Conservation (phyloP, 1,139 yeast genomes). For the Candida frijolesensis region DNA sequence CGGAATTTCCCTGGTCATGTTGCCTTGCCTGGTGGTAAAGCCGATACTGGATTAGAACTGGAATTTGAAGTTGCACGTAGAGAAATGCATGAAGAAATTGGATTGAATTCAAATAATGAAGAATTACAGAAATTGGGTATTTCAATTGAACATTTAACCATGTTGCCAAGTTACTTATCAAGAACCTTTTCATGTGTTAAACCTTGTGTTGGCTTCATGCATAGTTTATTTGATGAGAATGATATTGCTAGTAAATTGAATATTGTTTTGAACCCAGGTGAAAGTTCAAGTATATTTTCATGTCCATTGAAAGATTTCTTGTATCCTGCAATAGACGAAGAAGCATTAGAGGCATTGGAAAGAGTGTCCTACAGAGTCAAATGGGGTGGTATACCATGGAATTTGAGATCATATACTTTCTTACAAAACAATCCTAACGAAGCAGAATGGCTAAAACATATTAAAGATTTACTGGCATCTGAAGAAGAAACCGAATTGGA, state of each 20-base stretch:
- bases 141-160: constrained; percentile 55
- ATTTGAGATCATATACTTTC: constrained; percentile 60
- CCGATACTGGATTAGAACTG: constrained; percentile 64
- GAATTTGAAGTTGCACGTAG: constrained; percentile 77
- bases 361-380: constrained; percentile 41
- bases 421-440: constrained; percentile 58
- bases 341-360: constrained; percentile 45
- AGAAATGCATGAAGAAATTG: constrained; percentile 87
- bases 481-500: constrained; percentile 43
- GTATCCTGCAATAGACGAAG: constrained; percentile 38
- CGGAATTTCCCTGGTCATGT: constrained; percentile 84
- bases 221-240: constrained; percentile 17
- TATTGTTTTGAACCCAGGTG: constrained; percentile 65
- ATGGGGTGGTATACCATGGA: constrained; percentile 79
- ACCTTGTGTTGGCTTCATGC: constrained; percentile 75
- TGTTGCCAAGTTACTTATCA: constrained; percentile 74
- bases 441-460: constrained; percentile 61
- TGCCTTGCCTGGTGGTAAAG: constrained; percentile 88
- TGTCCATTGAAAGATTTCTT: constrained; percentile 66
- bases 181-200: constrained; percentile 80
- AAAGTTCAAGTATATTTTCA: constrained; percentile 66
- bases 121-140: constrained; percentile 49
- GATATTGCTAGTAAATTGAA: constrained; percentile 33
- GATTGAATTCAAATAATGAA: constrained; percentile 57
- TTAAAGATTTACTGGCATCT: constrained; percentile 57